Percentiles rank a stretch among this genome's conserved stretches.
Conservation (phyloP, 805 yeast genomes). For the Trichomonascus vanleenenianus region DNA sequence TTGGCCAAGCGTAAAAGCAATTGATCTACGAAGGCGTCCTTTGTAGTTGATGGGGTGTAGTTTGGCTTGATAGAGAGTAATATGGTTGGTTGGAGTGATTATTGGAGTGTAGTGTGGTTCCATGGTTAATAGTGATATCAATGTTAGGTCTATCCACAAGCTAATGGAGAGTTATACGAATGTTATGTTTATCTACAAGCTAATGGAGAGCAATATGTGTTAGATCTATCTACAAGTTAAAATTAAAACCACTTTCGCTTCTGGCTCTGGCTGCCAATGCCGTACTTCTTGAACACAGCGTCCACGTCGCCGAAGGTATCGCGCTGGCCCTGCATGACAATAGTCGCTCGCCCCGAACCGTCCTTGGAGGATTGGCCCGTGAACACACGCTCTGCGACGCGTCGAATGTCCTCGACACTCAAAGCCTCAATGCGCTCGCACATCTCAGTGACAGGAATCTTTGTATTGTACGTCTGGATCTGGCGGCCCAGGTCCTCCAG, state of each 20-base stretch:
- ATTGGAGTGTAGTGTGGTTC: no score
- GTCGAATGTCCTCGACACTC: conserved; percentile 56
- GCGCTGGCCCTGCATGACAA: conserved; percentile 84
- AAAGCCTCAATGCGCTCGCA: conserved; percentile 63
- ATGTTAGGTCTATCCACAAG: no score
- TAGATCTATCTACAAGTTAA: no score
- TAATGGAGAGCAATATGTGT: no score
- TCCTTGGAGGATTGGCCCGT: conserved; percentile 51
- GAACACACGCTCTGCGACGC: conserved; percentile 68
- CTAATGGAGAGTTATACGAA: no score
- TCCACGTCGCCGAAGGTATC: conserved; percentile 80
- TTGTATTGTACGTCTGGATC: conserved; percentile 72
- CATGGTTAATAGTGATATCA: no score
- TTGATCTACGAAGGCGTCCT: no score
- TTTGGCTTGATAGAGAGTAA: no score
- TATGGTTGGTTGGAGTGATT: no score
- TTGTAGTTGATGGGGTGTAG: no score
- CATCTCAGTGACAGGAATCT: conserved; percentile 75
- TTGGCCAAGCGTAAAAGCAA: no score
- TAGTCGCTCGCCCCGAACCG: conserved; percentile 65
- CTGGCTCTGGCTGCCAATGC: conserved; percentile 46
- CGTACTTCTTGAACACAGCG: conserved; percentile 55
- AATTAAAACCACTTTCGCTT: not conserved
- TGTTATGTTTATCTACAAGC: no score
- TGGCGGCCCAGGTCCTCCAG: conserved; percentile 95